A percentile compares a stretch with the other conserved stretches of the same genome.
phyloP scores from a whole-genome alignment of 2,329 filamentous ascomycete species.

The Aspergillus udagawae region DNA sequence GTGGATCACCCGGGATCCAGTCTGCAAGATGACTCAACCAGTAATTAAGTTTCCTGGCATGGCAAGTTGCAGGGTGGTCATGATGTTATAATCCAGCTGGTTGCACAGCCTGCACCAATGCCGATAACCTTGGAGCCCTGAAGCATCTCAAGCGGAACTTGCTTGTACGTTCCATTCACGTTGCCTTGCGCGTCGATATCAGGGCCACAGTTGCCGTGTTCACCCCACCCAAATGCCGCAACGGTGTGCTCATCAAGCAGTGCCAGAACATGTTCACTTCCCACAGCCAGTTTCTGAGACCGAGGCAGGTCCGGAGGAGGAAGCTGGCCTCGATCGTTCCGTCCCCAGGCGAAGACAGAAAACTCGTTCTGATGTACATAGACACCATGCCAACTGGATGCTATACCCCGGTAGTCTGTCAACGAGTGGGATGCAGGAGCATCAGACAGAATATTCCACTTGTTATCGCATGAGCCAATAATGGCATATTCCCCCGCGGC shows the following conservation, averaged over 20 bases:
- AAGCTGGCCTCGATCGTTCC: conserved; percentile 80
- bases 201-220: conserved; percentile 92
- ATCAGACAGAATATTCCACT: conserved; percentile 61
- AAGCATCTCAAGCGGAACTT: conserved; percentile 58
- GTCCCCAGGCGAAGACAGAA: conserved; percentile 68
- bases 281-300: conserved; percentile 65
- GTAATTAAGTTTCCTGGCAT: not conserved
- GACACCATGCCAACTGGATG: conserved; percentile 77
- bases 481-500: conserved; percentile 59
- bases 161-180: conserved; percentile 66
- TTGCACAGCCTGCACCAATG: conserved; percentile 84
- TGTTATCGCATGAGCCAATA: conserved; percentile 63
- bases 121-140: conserved; percentile 51
- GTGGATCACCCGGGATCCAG: not conserved
- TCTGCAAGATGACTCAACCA: not conserved
- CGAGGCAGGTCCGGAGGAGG: conserved; percentile 59
- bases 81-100: conserved; percentile 65
- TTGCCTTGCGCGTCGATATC: conserved; percentile 58
- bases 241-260: conserved; percentile 63
- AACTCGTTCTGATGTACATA: conserved; percentile 64
- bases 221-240: conserved; percentile 91
- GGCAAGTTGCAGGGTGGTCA: conserved; percentile 10
- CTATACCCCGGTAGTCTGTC: conserved; percentile 58
- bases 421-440: conserved; percentile 48
- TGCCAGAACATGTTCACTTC: conserved; percentile 85